Evolutionary conservation across 169 alveolate species (phyloP), one percentile per base, ranked within the genome.

Genomic region (Eimeria maxima): DNA sequence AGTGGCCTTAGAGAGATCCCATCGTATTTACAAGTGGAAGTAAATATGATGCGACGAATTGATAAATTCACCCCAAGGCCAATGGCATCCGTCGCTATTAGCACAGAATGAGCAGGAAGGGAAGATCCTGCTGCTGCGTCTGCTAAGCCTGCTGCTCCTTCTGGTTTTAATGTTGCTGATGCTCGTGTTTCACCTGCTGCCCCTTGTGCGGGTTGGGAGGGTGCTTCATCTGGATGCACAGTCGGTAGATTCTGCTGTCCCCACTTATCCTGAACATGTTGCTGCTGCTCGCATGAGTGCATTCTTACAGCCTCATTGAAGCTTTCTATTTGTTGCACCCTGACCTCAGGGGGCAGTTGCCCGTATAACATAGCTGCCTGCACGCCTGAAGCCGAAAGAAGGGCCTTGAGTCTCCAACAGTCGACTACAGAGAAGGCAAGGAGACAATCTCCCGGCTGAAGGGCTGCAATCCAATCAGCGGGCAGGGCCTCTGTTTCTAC

Each of bases 1-100:
- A 99, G 94, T 20, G 74, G 93, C 78, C 98, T 95, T 67, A 84
- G 33, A 42, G 42, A 24, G 29, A 60, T 83, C 10, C 95, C 95
- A 42, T 88, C 95, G 45, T 65, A 97, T 95, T 99, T 99, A n/a
- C 53, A 55, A 44, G 98, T 27, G 27, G 97, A 97, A 47, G 98
- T 90, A 95, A 99, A 98, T n/a, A 99, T 97, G 5, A 99, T 93
- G 63, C 99, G 96, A 38, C 97, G 97, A 14, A 99, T 99, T 27
- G 97, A 95, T 76, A 98, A 97, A 94, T 99, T 99, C 65, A 99
- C 96, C 18, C 99, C 99, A 99, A 99, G 97, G 16, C 99, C 99
- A 47, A 99, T 98, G n/a, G 98, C 99, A 94, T 99, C 99, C 0
- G 99, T 98, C 8, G 99, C 99, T 22, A 98, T 97, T 71, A 99